These are phyloP conservation scores for Zygosaccharomyces rouxii DNA, from an alignment of 805 yeast species.

Conservation along the genomic window DNA sequence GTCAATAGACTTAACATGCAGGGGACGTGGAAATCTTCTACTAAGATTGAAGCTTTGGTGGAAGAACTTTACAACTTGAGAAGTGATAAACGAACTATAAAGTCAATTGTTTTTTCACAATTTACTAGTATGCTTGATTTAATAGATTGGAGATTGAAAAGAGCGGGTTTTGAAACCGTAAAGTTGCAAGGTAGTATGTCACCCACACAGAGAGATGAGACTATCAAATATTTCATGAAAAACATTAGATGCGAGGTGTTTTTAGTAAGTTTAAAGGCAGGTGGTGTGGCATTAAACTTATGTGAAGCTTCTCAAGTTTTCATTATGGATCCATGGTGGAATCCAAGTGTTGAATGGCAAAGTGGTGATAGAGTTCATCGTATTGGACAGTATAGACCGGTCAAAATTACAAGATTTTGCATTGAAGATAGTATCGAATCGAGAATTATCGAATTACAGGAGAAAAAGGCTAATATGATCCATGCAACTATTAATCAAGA, in stretches of 20 bases:
- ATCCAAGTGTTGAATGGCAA: conserved; percentile 97
- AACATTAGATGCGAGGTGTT: conserved; percentile 91
- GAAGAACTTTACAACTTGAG: conserved; percentile 86
- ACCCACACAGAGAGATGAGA: conserved; percentile 89
- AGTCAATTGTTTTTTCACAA: conserved; percentile 95
- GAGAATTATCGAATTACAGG: conserved; percentile 91
- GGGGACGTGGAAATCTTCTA: conserved; percentile 88
- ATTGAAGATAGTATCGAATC: conserved; percentile 97
- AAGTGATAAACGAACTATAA: conserved; percentile 82
- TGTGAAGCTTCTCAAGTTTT: conserved; percentile 98
- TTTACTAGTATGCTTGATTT: conserved; percentile 95
- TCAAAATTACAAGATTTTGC: conserved; percentile 83
- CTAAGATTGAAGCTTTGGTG: conserved; percentile 92
- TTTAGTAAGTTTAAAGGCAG: conserved; percentile 92
- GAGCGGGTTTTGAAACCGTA: conserved; percentile 94
- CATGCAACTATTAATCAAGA: conserved; percentile 94
- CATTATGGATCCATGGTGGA: conserved; percentile 98
- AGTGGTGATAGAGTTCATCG: conserved; percentile 97
- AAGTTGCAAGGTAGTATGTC: conserved; percentile 96
- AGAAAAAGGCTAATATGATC: conserved; percentile 97
- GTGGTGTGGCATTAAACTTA: conserved; percentile 95
- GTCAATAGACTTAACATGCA: conserved; percentile 85
- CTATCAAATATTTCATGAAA: conserved; percentile 88
- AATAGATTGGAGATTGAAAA: conserved; percentile 89
- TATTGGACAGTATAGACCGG: conserved; percentile 94